phyloP scores from a whole-genome alignment of 1,284 basidiomycete species.

The Naganishia cerealis region DNA sequence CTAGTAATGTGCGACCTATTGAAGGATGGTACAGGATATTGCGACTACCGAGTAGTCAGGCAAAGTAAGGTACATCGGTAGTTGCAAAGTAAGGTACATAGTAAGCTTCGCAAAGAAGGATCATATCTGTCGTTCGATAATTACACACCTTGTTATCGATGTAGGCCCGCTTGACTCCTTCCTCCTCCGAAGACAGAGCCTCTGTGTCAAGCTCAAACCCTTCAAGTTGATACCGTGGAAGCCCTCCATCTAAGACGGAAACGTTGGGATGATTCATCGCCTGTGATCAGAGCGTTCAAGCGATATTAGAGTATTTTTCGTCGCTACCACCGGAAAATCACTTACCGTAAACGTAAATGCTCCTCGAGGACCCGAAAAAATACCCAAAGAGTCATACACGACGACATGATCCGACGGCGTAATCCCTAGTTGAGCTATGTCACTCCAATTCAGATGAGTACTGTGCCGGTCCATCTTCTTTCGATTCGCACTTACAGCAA shows the following conservation, averaged over 20 bases:
- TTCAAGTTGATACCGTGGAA: slow-evolving; percentile 78
- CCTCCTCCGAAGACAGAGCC: not conserved
- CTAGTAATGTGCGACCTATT: slow-evolving; percentile 12
- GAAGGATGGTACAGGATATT: slow-evolving; percentile 31
- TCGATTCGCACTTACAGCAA: slow-evolving; percentile 62
- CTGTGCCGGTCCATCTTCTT: not conserved
- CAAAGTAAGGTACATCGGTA: slow-evolving; percentile 26
- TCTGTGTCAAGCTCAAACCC: slow-evolving; percentile 19
- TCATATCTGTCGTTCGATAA: slow-evolving; percentile 57
- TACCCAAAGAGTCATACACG: slow-evolving; percentile 81
- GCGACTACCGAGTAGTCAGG: slow-evolving; percentile 19
- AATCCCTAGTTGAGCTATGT: slow-evolving; percentile 71
- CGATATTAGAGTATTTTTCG: not conserved
- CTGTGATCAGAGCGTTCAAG: slow-evolving; percentile 4
- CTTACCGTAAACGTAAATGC: slow-evolving; percentile 80
- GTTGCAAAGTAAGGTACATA: slow-evolving; percentile 24
- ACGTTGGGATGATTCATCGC: slow-evolving; percentile 81
- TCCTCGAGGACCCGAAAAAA: slow-evolving; percentile 86
- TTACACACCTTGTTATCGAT: not conserved
- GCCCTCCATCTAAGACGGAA: slow-evolving; percentile 82
- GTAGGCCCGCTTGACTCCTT: not conserved
- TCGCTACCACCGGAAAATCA: slow-evolving; percentile 3
- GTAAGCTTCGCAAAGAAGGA: slow-evolving; percentile 28
- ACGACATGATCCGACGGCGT: slow-evolving; percentile 74
- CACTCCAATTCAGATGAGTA: not conserved